Percentiles rank a stretch among this genome's conserved stretches.
Conservation (phyloP, 2,329 filamentous ascomycete genomes). For the Aspergillus sp. region DNA sequence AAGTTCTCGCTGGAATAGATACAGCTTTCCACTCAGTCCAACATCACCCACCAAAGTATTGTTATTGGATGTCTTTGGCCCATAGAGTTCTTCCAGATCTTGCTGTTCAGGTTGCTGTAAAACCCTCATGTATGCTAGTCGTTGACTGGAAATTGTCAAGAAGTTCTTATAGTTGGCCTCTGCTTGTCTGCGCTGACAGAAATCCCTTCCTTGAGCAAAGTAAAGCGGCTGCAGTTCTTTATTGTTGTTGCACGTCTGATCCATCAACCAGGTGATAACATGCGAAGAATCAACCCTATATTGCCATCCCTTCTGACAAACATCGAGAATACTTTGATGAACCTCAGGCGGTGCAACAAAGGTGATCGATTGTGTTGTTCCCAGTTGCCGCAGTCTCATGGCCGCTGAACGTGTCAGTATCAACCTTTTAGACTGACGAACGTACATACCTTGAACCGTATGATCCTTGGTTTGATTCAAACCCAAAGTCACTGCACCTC, state of each 20-base stretch:
- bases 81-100: constrained; percentile 56
- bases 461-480: constrained; percentile 57
- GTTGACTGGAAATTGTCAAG: constrained; percentile 29
- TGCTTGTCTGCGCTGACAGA: constrained; percentile 53
- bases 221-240: constrained; percentile 58
- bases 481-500: constrained; percentile 53
- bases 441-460: constrained; percentile 51
- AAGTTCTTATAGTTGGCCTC: constrained; percentile 39
- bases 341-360: constrained; percentile 58
- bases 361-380: constrained; percentile 50
- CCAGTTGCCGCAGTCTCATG: constrained; percentile 60
- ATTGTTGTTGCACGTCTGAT: constrained; percentile 58
- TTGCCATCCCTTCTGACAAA: constrained; percentile 24
- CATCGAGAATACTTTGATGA: constrained; percentile 55
- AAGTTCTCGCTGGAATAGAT: constrained; percentile 30
- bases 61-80: constrained; percentile 18
- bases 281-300: constrained; percentile 43
- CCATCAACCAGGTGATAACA: constrained; percentile 58
- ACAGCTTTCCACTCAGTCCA: constrained; percentile 22
- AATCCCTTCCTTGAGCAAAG: constrained; percentile 57
- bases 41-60: not conserved
- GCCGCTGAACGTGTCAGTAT: constrained; percentile 43
- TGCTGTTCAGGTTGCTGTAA: constrained; percentile 53
- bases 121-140: constrained; percentile 37
- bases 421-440: not conserved